phyloP scores from a whole-genome alignment of 2,329 filamentous ascomycete species.

The Gnomoniopsis smithogilvyi region DNA sequence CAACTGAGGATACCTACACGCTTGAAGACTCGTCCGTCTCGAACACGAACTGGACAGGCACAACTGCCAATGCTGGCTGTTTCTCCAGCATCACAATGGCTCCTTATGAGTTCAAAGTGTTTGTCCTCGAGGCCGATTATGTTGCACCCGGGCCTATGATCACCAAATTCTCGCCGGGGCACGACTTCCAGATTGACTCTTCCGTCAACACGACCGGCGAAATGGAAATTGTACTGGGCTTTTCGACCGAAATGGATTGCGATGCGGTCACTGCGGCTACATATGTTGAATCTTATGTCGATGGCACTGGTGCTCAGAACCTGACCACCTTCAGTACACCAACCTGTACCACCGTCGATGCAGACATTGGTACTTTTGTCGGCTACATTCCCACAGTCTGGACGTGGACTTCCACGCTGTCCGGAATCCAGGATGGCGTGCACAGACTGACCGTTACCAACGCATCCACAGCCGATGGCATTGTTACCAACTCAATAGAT shows the following conservation, averaged over 20 bases:
- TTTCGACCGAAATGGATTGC: constrained; percentile 59
- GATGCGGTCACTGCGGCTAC: constrained; percentile 45
- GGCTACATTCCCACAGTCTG: constrained; percentile 52
- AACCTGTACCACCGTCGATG: constrained; percentile 3
- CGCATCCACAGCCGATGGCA: constrained; percentile 37
- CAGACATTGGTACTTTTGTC: constrained; percentile 33
- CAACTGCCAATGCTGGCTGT: constrained; percentile 39
- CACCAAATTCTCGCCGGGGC: constrained; percentile 57
- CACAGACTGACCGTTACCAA: constrained; percentile 56
- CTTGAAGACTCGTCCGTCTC: constrained; percentile 42
- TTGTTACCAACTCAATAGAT: constrained; percentile 49
- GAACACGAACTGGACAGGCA: constrained; percentile 16
- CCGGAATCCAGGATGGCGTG: constrained; percentile 52
- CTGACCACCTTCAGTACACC: constrained; percentile 4
- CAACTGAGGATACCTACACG: constrained; percentile 34
- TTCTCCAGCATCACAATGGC: constrained; percentile 47
- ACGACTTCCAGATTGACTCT: constrained; percentile 51
- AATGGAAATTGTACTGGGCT: constrained; percentile 47
- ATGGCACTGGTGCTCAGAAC: constrained; percentile 22
- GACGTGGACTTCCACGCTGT: constrained; percentile 34
- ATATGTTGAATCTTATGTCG: constrained; percentile 49
- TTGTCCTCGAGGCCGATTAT: constrained; percentile 51
- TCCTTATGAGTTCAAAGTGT: constrained; percentile 56
- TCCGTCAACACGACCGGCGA: constrained; percentile 28
- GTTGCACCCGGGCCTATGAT: constrained; percentile 51